phyloP scores from a whole-genome alignment of 2,329 filamentous ascomycete species.

The Lecanoromycetidae sp. region DNA sequence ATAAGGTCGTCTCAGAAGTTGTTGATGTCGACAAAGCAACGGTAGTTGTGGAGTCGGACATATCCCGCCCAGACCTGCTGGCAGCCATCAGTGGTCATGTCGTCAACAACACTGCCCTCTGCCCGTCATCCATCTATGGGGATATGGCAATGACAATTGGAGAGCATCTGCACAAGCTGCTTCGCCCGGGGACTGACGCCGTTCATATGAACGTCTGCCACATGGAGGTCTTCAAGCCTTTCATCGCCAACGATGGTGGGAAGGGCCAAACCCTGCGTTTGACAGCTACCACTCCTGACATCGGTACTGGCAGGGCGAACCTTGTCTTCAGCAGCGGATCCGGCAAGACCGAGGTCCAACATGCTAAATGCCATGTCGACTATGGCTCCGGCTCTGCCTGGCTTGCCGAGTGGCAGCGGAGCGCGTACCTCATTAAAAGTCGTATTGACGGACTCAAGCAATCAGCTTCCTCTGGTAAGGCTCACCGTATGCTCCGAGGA shows the following conservation, averaged over 20 bases:
- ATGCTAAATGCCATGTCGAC: slow-evolving; percentile 27
- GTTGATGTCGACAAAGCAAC: slow-evolving; percentile 47
- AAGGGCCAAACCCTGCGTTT: slow-evolving; percentile 29
- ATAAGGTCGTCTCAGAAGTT: slow-evolving; percentile 51
- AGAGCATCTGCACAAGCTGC: slow-evolving; percentile 55
- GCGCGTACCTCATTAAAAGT: slow-evolving; percentile 55
- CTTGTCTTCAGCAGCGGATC: slow-evolving; percentile 29
- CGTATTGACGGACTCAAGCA: slow-evolving; percentile 47
- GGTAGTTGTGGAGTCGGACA: slow-evolving; percentile 53
- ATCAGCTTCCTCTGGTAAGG: slow-evolving; percentile 52
- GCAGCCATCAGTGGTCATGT: slow-evolving; percentile 52
- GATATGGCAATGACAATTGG: slow-evolving; percentile 55
- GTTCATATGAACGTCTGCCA: slow-evolving; percentile 52
- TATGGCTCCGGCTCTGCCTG: slow-evolving; percentile 48
- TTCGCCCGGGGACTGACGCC: slow-evolving; percentile 44
- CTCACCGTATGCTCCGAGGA: slow-evolving; percentile 60
- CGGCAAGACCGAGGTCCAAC: slow-evolving; percentile 28
- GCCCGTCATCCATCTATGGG: slow-evolving; percentile 51
- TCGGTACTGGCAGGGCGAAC: slow-evolving; percentile 24
- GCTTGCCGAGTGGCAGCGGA: slow-evolving; percentile 54
- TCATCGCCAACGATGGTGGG: slow-evolving; percentile 42
- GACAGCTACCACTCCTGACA: slow-evolving; percentile 26
- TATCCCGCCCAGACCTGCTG: slow-evolving; percentile 51
- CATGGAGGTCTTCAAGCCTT: slow-evolving; percentile 58
- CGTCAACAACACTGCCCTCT: slow-evolving; percentile 55